Conservation (phyloP, 108 stramenopile genomes). For the Cyclotella cryptica region DNA sequence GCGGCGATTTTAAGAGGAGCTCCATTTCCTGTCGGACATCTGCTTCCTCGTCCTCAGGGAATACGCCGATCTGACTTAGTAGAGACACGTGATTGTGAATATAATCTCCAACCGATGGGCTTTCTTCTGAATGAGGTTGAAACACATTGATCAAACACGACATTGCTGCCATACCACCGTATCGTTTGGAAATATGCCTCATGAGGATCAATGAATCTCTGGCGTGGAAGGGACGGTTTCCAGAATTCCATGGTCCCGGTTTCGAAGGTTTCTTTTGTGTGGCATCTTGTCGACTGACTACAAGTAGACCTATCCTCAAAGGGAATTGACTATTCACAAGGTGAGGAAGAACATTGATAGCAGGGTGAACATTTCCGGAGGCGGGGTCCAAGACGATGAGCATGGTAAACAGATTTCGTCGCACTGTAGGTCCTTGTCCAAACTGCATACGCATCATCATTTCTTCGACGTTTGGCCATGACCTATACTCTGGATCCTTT, state of each 20-base stretch:
- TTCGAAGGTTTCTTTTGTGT: slow-evolving; percentile 27
- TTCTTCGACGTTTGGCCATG: slow-evolving; percentile 72
- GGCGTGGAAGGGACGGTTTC: slow-evolving; percentile 38
- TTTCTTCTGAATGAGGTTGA: slow-evolving; percentile 5
- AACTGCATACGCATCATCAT: slow-evolving; percentile 77
- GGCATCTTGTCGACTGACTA: slow-evolving; percentile 67
- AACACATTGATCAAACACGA: slow-evolving; percentile 30
- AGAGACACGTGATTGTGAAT: slow-evolving; percentile 27
- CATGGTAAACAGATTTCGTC: slow-evolving; percentile 84
- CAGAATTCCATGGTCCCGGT: slow-evolving; percentile 20
- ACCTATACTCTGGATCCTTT: slow-evolving; percentile 66
- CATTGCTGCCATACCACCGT: slow-evolving; percentile 51
- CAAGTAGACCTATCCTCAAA: slow-evolving; percentile 64
- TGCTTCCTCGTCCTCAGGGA: slow-evolving; percentile 4
- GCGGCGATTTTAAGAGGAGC: slow-evolving; percentile 18
- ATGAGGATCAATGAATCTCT: slow-evolving; percentile 38
- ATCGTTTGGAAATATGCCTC: slow-evolving; percentile 39
- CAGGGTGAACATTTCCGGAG: slow-evolving; percentile 33
- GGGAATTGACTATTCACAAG: slow-evolving; percentile 71
- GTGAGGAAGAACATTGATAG: slow-evolving; percentile 53
- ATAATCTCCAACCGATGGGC: slow-evolving; percentile 28
- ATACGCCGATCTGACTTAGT: slow-evolving; percentile 25
- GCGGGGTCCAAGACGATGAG: slow-evolving; percentile 73
- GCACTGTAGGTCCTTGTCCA: slow-evolving; percentile 74
- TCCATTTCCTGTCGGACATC: slow-evolving; percentile 41